Conservation (phyloP, 441 rosid species). For the Syzygium malaccense region DNA sequence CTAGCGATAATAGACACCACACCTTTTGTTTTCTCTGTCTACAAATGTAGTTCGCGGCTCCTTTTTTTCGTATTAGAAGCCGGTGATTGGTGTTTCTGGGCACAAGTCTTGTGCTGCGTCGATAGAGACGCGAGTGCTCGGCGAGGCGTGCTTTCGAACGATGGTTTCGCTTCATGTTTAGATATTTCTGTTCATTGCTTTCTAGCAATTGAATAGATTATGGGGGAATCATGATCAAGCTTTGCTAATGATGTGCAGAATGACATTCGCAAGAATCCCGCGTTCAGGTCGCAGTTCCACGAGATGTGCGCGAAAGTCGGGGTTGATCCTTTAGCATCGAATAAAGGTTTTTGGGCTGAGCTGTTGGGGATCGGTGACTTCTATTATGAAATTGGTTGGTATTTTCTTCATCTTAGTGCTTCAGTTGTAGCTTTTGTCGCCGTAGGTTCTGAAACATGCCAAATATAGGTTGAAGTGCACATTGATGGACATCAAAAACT, state of each 20-base stretch:
- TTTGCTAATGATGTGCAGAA: constrained; percentile 36
- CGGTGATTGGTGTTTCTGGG: not conserved
- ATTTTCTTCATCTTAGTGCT: not conserved
- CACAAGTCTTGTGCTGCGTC: not conserved
- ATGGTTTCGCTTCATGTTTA: not conserved
- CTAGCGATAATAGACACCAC: not conserved
- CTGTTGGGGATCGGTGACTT: constrained; percentile 89
- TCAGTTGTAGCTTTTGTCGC: not conserved
- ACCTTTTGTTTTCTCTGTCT: not conserved
- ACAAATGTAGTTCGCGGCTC: not conserved
- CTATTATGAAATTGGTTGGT: constrained; percentile 85
- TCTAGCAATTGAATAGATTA: not conserved
- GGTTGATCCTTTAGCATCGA: constrained; percentile 91
- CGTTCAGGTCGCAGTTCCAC: constrained; percentile 84
- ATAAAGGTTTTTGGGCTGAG: constrained; percentile 96
- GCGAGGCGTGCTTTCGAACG: accelerated
- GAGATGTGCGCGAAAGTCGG: constrained; percentile 97
- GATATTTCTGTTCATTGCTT: not conserved
- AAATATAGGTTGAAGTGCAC: not conserved
- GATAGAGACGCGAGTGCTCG: not conserved
- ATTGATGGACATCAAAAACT: not conserved
- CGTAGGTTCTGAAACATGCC: not conserved
- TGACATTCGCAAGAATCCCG: constrained; percentile 82
- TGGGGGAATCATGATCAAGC: constrained; percentile 3
- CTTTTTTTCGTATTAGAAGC: not conserved